Evolutionary conservation across 2,329 filamentous ascomycete species (phyloP).

Genomic region (Nemania sp.): DNA sequence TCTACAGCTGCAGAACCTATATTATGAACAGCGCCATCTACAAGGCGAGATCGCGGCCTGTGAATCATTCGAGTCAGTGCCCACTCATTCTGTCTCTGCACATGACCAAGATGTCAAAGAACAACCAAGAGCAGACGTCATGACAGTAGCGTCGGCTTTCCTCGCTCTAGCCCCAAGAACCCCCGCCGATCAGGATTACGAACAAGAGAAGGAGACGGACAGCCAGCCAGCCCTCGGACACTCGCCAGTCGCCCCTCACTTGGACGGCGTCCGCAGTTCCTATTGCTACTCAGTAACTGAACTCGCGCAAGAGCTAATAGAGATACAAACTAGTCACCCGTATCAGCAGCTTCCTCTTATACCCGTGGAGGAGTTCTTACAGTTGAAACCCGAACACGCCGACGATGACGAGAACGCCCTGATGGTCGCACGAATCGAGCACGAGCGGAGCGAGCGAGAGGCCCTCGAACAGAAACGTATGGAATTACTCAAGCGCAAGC

Average conservation of each 20-base stretch:
- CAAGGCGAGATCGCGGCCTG: slow-evolving; percentile 89
- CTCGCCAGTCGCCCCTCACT: not conserved
- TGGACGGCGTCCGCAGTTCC: slow-evolving; percentile 7
- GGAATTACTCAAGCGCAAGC: slow-evolving; percentile 69
- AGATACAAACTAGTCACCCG: slow-evolving; percentile 66
- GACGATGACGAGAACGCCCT: slow-evolving; percentile 75
- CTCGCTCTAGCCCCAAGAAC: not conserved
- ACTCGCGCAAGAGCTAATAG: slow-evolving; percentile 33
- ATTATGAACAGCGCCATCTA: slow-evolving; percentile 92
- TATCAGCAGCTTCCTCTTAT: slow-evolving; percentile 86
- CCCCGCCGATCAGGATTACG: not conserved
- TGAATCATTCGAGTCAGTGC: slow-evolving; percentile 83
- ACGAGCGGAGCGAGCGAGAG: slow-evolving; percentile 85
- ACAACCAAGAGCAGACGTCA: slow-evolving; percentile 3
- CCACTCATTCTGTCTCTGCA: not conserved
- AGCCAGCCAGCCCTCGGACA: not conserved
- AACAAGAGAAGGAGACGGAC: not conserved
- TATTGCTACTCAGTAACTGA: slow-evolving; percentile 11
- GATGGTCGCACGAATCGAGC: slow-evolving; percentile 88
- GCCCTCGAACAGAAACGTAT: slow-evolving; percentile 83
- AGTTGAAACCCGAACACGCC: slow-evolving; percentile 74
- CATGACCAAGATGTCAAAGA: slow-evolving; percentile 6
- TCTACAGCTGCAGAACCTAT: slow-evolving; percentile 90
- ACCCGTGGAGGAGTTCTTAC: slow-evolving; percentile 80
- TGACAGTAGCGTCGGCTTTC: slow-evolving; percentile 19